Percentiles rank a stretch among this genome's conserved stretches.
phyloP scores from a whole-genome alignment of 1,284 basidiomycete genomes.

The Tylopilus orsonianus region DNA sequence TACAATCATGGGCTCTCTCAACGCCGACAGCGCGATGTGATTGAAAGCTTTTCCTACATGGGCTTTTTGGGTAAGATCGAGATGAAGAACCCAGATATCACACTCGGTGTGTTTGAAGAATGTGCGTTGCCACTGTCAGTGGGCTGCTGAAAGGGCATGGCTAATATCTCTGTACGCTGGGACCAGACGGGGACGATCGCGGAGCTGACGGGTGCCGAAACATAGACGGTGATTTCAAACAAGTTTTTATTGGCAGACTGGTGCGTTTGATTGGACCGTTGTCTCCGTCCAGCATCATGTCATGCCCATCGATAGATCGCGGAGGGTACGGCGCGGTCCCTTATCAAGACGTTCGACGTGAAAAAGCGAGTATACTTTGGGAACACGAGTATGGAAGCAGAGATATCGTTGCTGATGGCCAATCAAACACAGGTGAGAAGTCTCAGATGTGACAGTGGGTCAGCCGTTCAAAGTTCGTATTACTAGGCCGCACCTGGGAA shows the following conservation, averaged over 20 bases:
- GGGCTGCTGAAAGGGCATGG: not conserved
- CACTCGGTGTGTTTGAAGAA: constrained; percentile 86
- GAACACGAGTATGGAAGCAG: constrained; percentile 98
- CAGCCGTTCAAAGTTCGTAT: not conserved
- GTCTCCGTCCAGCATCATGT: not conserved
- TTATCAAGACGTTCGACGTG: constrained; percentile 77
- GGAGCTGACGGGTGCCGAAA: constrained; percentile 48
- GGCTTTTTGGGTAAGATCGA: constrained; percentile 80
- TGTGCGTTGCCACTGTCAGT: too few species aligned
- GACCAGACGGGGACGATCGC: constrained; percentile 50
- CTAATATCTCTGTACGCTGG: not conserved
- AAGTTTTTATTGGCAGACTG: constrained; percentile 82
- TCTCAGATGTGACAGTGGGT: not conserved
- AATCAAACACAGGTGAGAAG: constrained; percentile 80
- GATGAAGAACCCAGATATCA: constrained; percentile 80
- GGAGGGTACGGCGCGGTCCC: constrained; percentile 67
- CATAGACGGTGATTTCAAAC: constrained; percentile 65
- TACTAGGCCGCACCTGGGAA: constrained; percentile 81
- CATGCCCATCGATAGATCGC: constrained; percentile 50
- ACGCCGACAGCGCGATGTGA: constrained; percentile 61
- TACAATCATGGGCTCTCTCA: constrained; percentile 77
- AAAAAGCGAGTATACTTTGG: constrained; percentile 92
- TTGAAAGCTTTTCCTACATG: constrained; percentile 88
- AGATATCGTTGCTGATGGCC: constrained; percentile 93
- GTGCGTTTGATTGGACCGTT: constrained; percentile 49